Evolutionary conservation across 495 filamentous ascomycete genomes (phyloP).

Genomic region (Aspergillus indologenus): DNA sequence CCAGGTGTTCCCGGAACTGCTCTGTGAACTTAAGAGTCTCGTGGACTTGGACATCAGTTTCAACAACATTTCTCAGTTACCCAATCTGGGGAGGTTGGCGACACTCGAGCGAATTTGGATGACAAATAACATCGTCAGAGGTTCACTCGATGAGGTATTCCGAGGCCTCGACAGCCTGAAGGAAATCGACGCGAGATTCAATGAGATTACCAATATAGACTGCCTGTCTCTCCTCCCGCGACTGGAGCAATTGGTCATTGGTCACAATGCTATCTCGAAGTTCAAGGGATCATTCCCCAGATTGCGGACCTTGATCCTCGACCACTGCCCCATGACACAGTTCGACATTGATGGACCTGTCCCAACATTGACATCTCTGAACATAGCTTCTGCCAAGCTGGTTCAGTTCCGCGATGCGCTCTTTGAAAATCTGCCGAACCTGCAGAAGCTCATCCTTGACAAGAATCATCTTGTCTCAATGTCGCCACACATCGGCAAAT

Average conservation of each 20-base stretch:
- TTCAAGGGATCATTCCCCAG: slow-evolving; percentile 83
- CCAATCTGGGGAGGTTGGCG: slow-evolving; percentile 72
- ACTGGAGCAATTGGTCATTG: slow-evolving; percentile 79
- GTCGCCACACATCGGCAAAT: slow-evolving; percentile 75
- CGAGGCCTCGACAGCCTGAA: slow-evolving; percentile 69
- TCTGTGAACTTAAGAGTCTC: slow-evolving; percentile 76
- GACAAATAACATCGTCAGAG: slow-evolving; percentile 86
- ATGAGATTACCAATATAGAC: slow-evolving; percentile 81
- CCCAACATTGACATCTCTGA: slow-evolving; percentile 78
- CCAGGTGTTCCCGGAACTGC: slow-evolving; percentile 75
- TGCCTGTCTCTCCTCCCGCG: slow-evolving; percentile 76
- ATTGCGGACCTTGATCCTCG: slow-evolving; percentile 77
- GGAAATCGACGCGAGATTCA: slow-evolving; percentile 93
- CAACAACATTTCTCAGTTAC: slow-evolving; percentile 77
- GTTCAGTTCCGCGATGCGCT: slow-evolving; percentile 78
- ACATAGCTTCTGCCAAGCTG: slow-evolving; percentile 82
- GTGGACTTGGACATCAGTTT: slow-evolving; percentile 97
- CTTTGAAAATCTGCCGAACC: slow-evolving; percentile 80
- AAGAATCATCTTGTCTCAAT: slow-evolving; percentile 94
- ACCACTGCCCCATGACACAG: slow-evolving; percentile 89
- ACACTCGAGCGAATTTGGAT: slow-evolving; percentile 87
- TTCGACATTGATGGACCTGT: slow-evolving; percentile 78
- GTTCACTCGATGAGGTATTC: slow-evolving; percentile 68
- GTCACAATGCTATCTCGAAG: slow-evolving; percentile 86
- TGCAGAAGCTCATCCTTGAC: slow-evolving; percentile 84